phyloP scores from a whole-genome alignment of 1,284 basidiomycete species.

The Cutaneotrichosporon sp. region DNA sequence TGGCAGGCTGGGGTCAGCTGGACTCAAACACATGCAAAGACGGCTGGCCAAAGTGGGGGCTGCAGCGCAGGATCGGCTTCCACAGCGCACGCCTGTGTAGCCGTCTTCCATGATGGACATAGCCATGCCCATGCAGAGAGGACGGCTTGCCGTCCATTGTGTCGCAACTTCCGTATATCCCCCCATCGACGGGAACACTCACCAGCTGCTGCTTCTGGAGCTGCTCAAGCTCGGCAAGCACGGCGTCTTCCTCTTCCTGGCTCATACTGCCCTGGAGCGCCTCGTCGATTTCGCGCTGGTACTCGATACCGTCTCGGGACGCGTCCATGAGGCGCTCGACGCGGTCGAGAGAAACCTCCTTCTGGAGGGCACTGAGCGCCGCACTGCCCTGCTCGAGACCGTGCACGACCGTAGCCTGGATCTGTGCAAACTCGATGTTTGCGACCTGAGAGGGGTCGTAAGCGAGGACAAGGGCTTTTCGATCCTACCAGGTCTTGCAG shows the following conservation, averaged over 20 bases:
- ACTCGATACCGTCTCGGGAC: conserved; percentile 84
- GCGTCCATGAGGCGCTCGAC: conserved; percentile 92
- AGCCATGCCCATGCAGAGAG: too few species aligned
- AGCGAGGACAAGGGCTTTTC: neutral
- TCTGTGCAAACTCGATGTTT: conserved; percentile 90
- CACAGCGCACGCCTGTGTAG: too few species aligned
- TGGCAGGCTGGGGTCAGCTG: conserved; percentile 25
- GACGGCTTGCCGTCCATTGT: too few species aligned
- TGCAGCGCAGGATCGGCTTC: too few species aligned
- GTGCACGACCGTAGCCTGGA: conserved; percentile 87
- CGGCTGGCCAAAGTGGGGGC: too few species aligned
- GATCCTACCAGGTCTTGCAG: conserved; percentile 76
- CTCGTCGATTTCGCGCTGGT: conserved; percentile 90
- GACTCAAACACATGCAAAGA: too few species aligned
- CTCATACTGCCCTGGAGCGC: conserved; percentile 76
- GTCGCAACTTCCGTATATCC: too few species aligned
- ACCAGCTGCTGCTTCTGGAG: conserved; percentile 59
- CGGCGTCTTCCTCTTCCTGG: conserved; percentile 86
- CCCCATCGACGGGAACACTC: too few species aligned
- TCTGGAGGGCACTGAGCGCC: conserved; percentile 87
- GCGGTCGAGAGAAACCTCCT: conserved; percentile 82
- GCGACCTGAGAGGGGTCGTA: conserved; percentile 60
- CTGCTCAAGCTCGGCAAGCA: conserved; percentile 70
- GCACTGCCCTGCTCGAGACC: conserved; percentile 89
- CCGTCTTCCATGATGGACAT: too few species aligned